A percentile compares a stretch with the other conserved stretches of the same genome.
Evolutionary conservation across 352 stramenopile genomes (phyloP).

Genomic region (Peronospora belbahrii): DNA sequence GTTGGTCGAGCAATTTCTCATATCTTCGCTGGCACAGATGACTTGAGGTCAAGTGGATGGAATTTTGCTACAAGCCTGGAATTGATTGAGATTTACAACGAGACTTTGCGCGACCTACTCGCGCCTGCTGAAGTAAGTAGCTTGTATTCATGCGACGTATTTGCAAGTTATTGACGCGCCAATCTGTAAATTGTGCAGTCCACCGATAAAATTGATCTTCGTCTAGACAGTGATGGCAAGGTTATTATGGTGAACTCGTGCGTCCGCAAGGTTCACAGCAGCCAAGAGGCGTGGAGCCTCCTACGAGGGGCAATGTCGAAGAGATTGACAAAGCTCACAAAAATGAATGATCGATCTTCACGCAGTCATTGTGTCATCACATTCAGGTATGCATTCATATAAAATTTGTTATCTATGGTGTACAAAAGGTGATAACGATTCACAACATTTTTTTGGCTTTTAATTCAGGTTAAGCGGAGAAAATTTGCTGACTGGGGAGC

Average conservation of each 20-base stretch:
- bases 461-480: slow-evolving; percentile 43
- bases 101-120: slow-evolving; percentile 92
- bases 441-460: not conserved
- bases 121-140: slow-evolving; percentile 39
- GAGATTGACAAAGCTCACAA: slow-evolving; percentile 75
- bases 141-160: not conserved
- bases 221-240: slow-evolving; percentile 60
- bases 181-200: slow-evolving; percentile 22
- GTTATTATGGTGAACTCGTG: slow-evolving; percentile 57
- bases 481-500: slow-evolving; percentile 49
- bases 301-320: slow-evolving; percentile 49
- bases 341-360: slow-evolving; percentile 81
- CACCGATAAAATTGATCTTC: slow-evolving; percentile 62
- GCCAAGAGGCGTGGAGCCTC: slow-evolving; percentile 59
- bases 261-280: slow-evolving; percentile 41
- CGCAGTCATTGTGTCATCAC: slow-evolving; percentile 82
- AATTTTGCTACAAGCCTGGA: slow-evolving; percentile 63
- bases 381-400: slow-evolving; percentile 41
- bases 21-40: slow-evolving; percentile 63
- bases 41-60: slow-evolving; percentile 62
- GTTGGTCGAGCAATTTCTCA: slow-evolving; percentile 70
- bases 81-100: slow-evolving; percentile 98
- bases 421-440: not conserved
- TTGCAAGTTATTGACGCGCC: slow-evolving; percentile 1
- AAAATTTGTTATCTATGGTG: not conserved